phyloP scores from a whole-genome alignment of 768 basidiomycete species.

The Pulveroboletus sp. region DNA sequence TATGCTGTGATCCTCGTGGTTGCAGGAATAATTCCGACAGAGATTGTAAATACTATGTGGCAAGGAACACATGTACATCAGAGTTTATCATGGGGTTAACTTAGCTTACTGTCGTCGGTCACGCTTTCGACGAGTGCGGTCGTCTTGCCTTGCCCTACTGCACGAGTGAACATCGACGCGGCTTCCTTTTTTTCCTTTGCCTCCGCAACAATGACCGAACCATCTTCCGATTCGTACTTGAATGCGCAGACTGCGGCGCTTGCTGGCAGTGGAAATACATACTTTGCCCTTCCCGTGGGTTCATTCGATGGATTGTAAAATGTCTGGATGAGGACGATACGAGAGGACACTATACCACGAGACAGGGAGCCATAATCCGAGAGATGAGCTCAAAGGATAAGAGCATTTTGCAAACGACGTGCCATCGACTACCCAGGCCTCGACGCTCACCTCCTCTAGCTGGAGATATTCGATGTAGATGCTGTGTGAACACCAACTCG shows the following conservation, averaged over 20 bases:
- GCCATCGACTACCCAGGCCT: slow-evolving; percentile 43
- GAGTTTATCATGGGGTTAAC: background rate
- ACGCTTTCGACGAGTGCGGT: slow-evolving; percentile 47
- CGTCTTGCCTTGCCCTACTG: slow-evolving; percentile 35
- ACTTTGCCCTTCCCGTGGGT: slow-evolving; percentile 44
- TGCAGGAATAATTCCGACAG: slow-evolving; percentile 49
- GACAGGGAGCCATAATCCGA: background rate
- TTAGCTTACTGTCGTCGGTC: slow-evolving; percentile 45
- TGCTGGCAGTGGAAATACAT: slow-evolving; percentile 57
- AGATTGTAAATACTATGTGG: slow-evolving; percentile 50
- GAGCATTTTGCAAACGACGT: background rate
- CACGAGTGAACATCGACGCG: slow-evolving; percentile 35
- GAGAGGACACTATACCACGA: slow-evolving; percentile 37
- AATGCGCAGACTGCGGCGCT: slow-evolving; percentile 53
- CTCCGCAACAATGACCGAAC: slow-evolving; percentile 39
- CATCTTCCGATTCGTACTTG: slow-evolving; percentile 42
- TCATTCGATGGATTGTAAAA: slow-evolving; percentile 36
- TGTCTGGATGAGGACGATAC: slow-evolving; percentile 37
- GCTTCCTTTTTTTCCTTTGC: slow-evolving; percentile 48
- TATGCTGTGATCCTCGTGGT: slow-evolving; percentile 35
- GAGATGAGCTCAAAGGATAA: slow-evolving; percentile 4
- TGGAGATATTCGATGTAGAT: slow-evolving; percentile 30
- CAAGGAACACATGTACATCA: background rate
- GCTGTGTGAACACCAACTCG: slow-evolving; percentile 5
- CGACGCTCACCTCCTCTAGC: slow-evolving; percentile 39